Evolutionary conservation across 2,329 filamentous ascomycete genomes (phyloP).

Genomic region (Pyricularia sp.): DNA sequence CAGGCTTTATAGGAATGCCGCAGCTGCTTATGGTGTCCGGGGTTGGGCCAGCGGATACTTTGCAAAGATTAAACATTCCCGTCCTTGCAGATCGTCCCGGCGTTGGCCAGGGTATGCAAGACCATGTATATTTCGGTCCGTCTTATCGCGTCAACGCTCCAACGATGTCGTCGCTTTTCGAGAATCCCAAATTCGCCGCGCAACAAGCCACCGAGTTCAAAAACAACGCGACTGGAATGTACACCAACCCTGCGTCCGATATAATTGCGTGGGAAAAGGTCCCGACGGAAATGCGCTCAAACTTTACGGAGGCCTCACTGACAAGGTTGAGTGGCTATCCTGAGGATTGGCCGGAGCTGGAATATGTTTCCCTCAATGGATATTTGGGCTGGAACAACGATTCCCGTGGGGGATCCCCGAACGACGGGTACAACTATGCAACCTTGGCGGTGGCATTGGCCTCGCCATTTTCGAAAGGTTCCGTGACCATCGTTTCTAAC

Average conservation of each 20-base stretch:
- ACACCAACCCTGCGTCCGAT: conserved; percentile 15
- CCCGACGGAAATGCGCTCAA: background rate
- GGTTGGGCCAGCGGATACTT: conserved; percentile 29
- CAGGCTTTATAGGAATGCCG: conserved; percentile 31
- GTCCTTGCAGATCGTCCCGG: conserved; percentile 22
- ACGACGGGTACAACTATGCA: conserved; percentile 9
- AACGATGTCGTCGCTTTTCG: conserved; percentile 8
- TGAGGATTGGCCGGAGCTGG: background rate
- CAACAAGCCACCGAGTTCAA: conserved; percentile 8
- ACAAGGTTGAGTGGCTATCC: background rate
- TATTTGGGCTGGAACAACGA: background rate
- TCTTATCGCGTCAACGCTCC: conserved; percentile 10
- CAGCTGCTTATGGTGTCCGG: conserved; percentile 35
- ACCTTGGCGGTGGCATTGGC: conserved; percentile 4
- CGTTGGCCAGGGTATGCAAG: conserved; percentile 30
- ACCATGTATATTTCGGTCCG: conserved; percentile 17
- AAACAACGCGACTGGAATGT: conserved; percentile 8
- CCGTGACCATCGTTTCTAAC: conserved; percentile 13
- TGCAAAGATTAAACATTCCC: conserved; percentile 28
- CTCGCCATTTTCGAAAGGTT: conserved; percentile 6
- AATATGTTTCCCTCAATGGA: background rate
- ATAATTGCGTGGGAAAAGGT: conserved; percentile 14
- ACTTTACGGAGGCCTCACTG: background rate
- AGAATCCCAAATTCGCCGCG: background rate
- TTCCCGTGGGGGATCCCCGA: background rate